These are phyloP conservation scores for Phytophthora citricola DNA, from an alignment of 352 stramenopile species.

Conservation along the genomic window DNA sequence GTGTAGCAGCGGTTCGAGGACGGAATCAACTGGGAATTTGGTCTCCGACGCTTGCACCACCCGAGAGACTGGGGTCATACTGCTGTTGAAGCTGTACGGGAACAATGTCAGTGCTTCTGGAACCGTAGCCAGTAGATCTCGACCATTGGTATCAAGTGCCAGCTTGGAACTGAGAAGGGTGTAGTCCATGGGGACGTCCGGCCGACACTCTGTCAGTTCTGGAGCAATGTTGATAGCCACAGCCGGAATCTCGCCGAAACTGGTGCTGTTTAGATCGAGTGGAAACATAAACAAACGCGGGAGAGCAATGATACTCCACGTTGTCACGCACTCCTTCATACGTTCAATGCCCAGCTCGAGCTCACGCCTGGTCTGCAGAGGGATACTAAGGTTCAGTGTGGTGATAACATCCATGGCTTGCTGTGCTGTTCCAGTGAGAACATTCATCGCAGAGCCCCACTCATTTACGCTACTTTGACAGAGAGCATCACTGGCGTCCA, in stretches of 20 bases:
- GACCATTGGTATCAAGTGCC: slow-evolving; percentile 15
- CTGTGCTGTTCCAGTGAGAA: slow-evolving; percentile 18
- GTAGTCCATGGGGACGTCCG: slow-evolving; percentile 15
- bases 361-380: slow-evolving; percentile 23
- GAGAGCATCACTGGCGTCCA: slow-evolving; percentile 23
- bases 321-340: slow-evolving; percentile 21
- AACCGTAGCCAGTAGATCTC: slow-evolving; percentile 31
- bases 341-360: slow-evolving; percentile 23
- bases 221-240: slow-evolving; percentile 35
- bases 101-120: slow-evolving; percentile 32
- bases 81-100: slow-evolving; percentile 35
- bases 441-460: slow-evolving; percentile 30
- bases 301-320: slow-evolving; percentile 34
- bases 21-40: slow-evolving; percentile 6
- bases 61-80: slow-evolving; percentile 17
- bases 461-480: slow-evolving; percentile 30
- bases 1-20: slow-evolving; percentile 24
- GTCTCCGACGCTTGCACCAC: slow-evolving; percentile 16
- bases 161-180: slow-evolving; percentile 19
- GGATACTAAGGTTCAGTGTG: slow-evolving; percentile 26
- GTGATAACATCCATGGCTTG: slow-evolving; percentile 26
- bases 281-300: slow-evolving; percentile 33
- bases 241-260: slow-evolving; percentile 22
- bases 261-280: slow-evolving; percentile 13
- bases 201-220: slow-evolving; percentile 18